Evolutionary conservation across 441 rosid species (phyloP).

Genomic region (Arabidopsis lyrata): DNA sequence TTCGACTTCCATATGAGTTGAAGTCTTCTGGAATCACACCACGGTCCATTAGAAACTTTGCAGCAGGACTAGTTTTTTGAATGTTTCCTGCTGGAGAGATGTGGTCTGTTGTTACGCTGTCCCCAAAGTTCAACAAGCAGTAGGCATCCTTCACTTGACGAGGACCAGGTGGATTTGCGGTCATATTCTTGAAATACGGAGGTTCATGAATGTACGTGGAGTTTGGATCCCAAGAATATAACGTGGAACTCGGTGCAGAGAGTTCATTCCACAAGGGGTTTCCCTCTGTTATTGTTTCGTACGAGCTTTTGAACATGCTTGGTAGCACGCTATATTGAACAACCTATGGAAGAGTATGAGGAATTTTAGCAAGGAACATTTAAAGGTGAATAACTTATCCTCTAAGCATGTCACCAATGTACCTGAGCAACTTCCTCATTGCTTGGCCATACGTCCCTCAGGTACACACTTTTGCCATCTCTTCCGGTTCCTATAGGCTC

Average conservation of each 20-base stretch:
- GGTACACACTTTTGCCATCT: slow-evolving; percentile 56
- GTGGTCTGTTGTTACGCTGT: slow-evolving; percentile 71
- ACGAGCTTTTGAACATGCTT: slow-evolving; percentile 67
- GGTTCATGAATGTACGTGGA: slow-evolving; percentile 73
- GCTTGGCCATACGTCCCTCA: slow-evolving; percentile 69
- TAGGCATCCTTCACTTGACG: slow-evolving; percentile 67
- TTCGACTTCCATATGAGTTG: slow-evolving; percentile 71
- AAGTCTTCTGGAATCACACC: slow-evolving; percentile 58
- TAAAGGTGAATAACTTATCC: not conserved
- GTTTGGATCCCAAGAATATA: slow-evolving; percentile 63
- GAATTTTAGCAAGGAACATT: slow-evolving; percentile 16
- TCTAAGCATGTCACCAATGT: slow-evolving; percentile 20
- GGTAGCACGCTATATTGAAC: slow-evolving; percentile 65
- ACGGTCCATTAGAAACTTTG: slow-evolving; percentile 59
- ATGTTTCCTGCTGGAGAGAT: slow-evolving; percentile 76
- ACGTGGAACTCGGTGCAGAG: slow-evolving; percentile 50
- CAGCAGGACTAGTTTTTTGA: slow-evolving; percentile 68
- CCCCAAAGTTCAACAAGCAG: slow-evolving; percentile 68
- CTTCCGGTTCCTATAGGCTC: slow-evolving; percentile 62
- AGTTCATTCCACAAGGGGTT: slow-evolving; percentile 70
- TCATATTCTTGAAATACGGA: slow-evolving; percentile 66
- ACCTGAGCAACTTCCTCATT: slow-evolving; percentile 68
- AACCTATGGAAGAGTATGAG: slow-evolving; percentile 39
- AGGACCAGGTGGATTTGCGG: slow-evolving; percentile 64
- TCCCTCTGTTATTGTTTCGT: slow-evolving; percentile 62